Base-by-base conservation (phyloP, 1,284 basidiomycete genomes). In the Pisolithus thermaeus region DNA sequence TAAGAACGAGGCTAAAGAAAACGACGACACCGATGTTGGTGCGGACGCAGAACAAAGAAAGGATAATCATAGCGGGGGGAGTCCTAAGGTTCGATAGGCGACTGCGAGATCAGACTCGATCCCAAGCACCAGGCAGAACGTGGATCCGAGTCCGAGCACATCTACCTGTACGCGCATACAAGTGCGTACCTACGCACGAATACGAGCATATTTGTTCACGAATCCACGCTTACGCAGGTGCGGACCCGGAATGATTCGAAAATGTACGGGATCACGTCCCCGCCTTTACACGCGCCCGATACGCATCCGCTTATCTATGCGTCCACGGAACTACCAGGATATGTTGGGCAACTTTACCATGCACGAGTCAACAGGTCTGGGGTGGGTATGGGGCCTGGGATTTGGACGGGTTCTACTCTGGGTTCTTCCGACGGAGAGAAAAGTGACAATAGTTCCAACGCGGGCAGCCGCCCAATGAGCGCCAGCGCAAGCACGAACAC, bases 271-370 rank as follows among this genome's bases (percentile, higher is more conserved):
- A 9, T 9, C 23, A 9, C 18, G 3, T 23, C 9, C 20, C 14
- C 11, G 20, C 38, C 6, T 43, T 23, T 20, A 20, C 18, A 20
- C 12, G 27, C 23, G 28, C 4, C 65, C 63, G 0, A 63, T 66
- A n/a, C 72, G 75, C n/a, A 59, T 73, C 20, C 63, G 74, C 9
- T 46, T 68, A 46, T 68, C 63, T 46, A 40, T 75, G 3, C 73
- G 81, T 5, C 77, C 83, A 7, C 68, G 77, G 59, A 86, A 83
- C 57, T 84, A 80, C 61, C 70, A 80, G 52, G 80, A 85, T 59
- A 78, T 85, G 49, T 64, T 84, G 42, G 81, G 82, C 53, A 81
- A 83, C 57, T 85, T 86, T 58, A 72, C 75, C 49, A 68, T 75
- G 36, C 68, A 62, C 41, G 62, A 23, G 14, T 16, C 11, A 14